phyloP scores from a whole-genome alignment of 306 rosid species.

The Crataegus laevigata region DNA sequence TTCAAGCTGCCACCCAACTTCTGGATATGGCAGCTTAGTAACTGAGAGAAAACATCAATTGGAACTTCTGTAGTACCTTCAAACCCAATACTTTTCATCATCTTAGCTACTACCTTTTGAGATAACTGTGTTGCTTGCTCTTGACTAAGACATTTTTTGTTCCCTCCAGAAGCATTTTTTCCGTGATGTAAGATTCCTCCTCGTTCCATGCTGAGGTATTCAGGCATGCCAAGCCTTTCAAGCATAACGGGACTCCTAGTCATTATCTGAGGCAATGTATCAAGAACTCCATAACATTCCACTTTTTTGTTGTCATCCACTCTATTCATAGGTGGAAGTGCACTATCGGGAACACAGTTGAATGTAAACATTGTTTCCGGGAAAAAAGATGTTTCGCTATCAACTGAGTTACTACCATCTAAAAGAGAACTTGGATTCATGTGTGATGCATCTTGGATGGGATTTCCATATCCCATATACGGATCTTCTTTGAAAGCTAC shows the following conservation, averaged over 20 bases:
- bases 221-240: constrained; percentile 74
- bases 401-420: constrained; percentile 39
- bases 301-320: constrained; percentile 38
- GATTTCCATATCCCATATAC: constrained; percentile 30
- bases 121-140: constrained; percentile 65
- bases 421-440: constrained; percentile 31
- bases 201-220: constrained; percentile 45
- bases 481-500: constrained; percentile 57
- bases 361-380: constrained; percentile 61
- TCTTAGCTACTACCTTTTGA: constrained; percentile 57
- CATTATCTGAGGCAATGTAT: constrained; percentile 54
- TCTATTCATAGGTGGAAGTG: constrained; percentile 43
- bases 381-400: constrained; percentile 39
- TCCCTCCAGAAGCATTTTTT: constrained; percentile 45
- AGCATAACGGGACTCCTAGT: constrained; percentile 61
- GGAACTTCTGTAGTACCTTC: constrained; percentile 80
- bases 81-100: constrained; percentile 57
- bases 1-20: constrained; percentile 65
- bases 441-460: constrained; percentile 35
- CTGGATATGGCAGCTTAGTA: constrained; percentile 50
- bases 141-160: constrained; percentile 39
- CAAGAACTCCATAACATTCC: constrained; percentile 60
- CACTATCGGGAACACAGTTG: constrained; percentile 87
- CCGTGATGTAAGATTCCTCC: constrained; percentile 49
- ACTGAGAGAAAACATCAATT: constrained; percentile 67